Base-by-base conservation (phyloP, 169 alveolate genomes). In the Condylostoma magnum region DNA sequence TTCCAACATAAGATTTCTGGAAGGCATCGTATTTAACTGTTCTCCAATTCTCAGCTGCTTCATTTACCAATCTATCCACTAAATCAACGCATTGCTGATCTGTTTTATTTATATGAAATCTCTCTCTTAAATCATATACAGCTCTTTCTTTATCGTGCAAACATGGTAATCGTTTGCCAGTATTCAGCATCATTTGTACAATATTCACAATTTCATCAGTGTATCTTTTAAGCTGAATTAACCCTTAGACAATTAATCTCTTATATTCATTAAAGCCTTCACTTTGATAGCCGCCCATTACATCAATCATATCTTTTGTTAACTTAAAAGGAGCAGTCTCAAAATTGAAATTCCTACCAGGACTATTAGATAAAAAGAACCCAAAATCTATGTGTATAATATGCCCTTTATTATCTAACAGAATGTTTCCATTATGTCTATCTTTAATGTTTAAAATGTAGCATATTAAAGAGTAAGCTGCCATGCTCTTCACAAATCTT, bases 331-430 rank as follows among this genome's bases (percentile, higher is more conserved):
- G 97, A 31, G 99, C 99, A 55, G 91, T 90, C 86, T 97, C 99
- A 82, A 97, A 96, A 37, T 91, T 87, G 79, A 97, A 82, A 82
- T 97, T 98, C 33, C 94, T 94, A 2, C 98, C 99, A 1, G 99
- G 99, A 28, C 98, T 93, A 31, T 93, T 83, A 67, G 96, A 99
- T 65, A 97, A 93, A 30, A 97, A 93, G 77, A 96, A 97, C 25
- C 99, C 99, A 79, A 96, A 97, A 86, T 97, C 99, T 54, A 97
- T 97, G 86, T 97, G 99, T 38, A 96, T 90, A 46, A 97, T 75
- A 77, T 96, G 98, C 0, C 99, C 99, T 41, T 71, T 77, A 31
- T 84, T 85, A 63, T 97, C 94, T 27, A 97, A 82, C 80, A 97
- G 79, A 60, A 97, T 94, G 82, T 97, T 97, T 2, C 99, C 99